Conservation (phyloP, 176 grass and related monocot genomes). For the Elymus sibiricus region DNA sequence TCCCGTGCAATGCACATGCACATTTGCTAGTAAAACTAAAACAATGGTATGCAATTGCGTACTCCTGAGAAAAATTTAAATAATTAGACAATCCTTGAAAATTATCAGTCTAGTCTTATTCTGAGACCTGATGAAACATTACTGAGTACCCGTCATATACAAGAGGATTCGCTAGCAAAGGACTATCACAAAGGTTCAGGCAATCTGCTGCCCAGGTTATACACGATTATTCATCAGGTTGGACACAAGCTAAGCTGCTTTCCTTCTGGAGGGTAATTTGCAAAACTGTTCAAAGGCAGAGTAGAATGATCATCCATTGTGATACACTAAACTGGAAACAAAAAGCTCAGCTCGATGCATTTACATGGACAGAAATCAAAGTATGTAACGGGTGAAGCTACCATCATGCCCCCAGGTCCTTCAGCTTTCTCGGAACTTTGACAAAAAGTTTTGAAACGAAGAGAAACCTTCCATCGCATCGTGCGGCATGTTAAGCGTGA, state of each 20-base stretch:
- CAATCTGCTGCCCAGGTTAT: background rate
- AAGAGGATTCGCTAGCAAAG: background rate
- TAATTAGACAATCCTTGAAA: background rate
- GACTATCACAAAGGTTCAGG: background rate
- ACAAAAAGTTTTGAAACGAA: conserved; percentile 43
- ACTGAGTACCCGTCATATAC: background rate
- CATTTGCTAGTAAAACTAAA: too few species aligned
- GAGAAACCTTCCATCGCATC: conserved; percentile 40
- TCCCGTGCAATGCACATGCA: too few species aligned
- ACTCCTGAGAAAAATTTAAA: too few species aligned
- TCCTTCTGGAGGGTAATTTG: background rate
- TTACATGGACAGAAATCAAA: conserved; percentile 20
- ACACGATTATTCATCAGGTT: background rate
- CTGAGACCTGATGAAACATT: background rate
- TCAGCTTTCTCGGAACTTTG: conserved; percentile 47
- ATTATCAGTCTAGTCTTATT: background rate
- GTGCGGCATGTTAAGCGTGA: conserved; percentile 46
- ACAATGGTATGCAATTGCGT: too few species aligned
- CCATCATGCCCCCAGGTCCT: background rate
- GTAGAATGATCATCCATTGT: background rate
- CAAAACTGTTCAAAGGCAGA: conserved; percentile 22
- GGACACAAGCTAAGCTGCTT: background rate
- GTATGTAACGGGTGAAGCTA: background rate
- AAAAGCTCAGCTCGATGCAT: conserved; percentile 23
- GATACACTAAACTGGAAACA: background rate